These are phyloP conservation scores for Candida xyloterini DNA, from an alignment of 805 yeast species.

Conservation along the genomic window DNA sequence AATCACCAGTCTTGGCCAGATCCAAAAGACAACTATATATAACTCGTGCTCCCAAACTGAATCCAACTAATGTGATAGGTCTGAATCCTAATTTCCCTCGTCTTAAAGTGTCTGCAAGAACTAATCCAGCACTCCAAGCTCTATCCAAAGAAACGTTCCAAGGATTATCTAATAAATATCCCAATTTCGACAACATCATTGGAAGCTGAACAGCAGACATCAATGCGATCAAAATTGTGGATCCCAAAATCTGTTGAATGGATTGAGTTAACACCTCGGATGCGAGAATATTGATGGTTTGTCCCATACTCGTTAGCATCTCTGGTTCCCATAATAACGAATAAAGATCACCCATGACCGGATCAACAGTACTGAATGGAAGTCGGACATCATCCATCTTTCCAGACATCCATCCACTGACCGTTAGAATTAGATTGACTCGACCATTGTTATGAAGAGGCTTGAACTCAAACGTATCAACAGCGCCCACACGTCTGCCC, in stretches of 20 bases:
- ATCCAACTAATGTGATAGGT: constrained; percentile 90
- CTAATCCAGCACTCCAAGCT: constrained; percentile 94
- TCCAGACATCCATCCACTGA: constrained; percentile 98
- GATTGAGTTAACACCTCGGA: constrained; percentile 91
- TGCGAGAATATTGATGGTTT: constrained; percentile 89
- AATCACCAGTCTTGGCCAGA: constrained; percentile 79
- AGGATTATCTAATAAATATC: constrained; percentile 90
- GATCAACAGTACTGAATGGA: constrained; percentile 95
- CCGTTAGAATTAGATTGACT: constrained; percentile 80
- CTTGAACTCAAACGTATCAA: constrained; percentile 87
- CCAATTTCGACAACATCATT: constrained; percentile 82
- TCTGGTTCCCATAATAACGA: constrained; percentile 98
- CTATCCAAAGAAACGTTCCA: constrained; percentile 97
- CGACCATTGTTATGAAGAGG: constrained; percentile 91
- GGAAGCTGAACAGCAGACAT: constrained; percentile 94
- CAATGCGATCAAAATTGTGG: constrained; percentile 81
- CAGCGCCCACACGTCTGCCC: constrained; percentile 83
- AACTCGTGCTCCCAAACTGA: constrained; percentile 88
- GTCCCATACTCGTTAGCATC: constrained; percentile 93
- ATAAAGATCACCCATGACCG: constrained; percentile 94
- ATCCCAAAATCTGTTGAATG: constrained; percentile 92
- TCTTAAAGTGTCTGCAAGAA: constrained; percentile 86
- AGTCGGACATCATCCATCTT: constrained; percentile 91
- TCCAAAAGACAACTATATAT: constrained; percentile 87
- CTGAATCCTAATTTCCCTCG: constrained; percentile 87